Conservation (phyloP, 768 basidiomycete species). For the Termitomyces sp. region DNA sequence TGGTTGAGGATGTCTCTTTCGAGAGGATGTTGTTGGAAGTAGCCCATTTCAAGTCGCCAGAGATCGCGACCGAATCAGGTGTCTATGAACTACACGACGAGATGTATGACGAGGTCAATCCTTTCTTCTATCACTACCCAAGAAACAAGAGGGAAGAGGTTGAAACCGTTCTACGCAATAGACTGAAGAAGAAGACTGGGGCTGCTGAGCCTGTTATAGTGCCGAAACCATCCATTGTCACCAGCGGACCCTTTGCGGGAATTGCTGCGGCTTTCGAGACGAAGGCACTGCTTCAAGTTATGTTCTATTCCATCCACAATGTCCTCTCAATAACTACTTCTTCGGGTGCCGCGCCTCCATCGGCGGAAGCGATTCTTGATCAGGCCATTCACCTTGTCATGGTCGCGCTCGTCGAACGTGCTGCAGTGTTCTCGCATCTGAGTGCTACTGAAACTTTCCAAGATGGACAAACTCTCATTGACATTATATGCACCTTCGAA, state of each 20-base stretch:
- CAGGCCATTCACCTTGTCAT: constrained; percentile 83
- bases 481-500: constrained; percentile 74
- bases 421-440: constrained; percentile 54
- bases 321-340: constrained; percentile 61
- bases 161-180: constrained; percentile 63
- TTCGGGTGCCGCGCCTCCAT: constrained; percentile 57
- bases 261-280: constrained; percentile 64
- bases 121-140: constrained; percentile 94
- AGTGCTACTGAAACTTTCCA: constrained; percentile 52
- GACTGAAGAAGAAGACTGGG: constrained; percentile 61
- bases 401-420: constrained; percentile 74
- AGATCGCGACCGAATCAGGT: constrained; percentile 71
- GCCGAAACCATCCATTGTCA: constrained; percentile 64
- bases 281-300: constrained; percentile 68
- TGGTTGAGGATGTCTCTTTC: constrained; percentile 79
- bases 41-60: constrained; percentile 78
- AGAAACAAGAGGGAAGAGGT: constrained; percentile 92
- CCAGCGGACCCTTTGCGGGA: constrained; percentile 60
- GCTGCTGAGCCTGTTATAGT: constrained; percentile 66
- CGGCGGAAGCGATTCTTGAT: constrained; percentile 87
- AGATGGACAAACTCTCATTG: constrained; percentile 56
- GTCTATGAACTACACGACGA: constrained; percentile 87
- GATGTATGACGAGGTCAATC: constrained; percentile 82
- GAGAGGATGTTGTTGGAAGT: constrained; percentile 75
- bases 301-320: constrained; percentile 80